Base-by-base conservation (phyloP, 2,329 filamentous ascomycete genomes). In the Talaromyces marneffei region DNA sequence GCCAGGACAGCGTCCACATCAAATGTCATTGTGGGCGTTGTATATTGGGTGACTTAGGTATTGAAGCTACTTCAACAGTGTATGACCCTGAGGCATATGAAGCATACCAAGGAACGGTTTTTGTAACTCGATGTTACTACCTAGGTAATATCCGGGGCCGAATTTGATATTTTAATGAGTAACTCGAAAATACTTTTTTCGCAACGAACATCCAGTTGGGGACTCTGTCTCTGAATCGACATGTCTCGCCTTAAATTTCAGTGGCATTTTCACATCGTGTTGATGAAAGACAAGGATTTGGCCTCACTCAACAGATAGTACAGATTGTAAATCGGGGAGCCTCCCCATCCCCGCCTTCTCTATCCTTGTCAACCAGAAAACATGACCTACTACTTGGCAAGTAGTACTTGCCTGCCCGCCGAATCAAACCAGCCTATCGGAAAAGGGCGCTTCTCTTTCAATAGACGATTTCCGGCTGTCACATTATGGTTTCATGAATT, bases 1-100 rank as follows among this genome's bases (percentile, higher is more conserved):
- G 46, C 33, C 50, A 60, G 29, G 3, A 60, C 40, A 20, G 57
- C 37, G 18, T 60, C 57, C 16, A 60, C 46, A 16, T 60, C 33
- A 18, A 53, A 53, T n/a, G 50, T 35, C 50, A 53, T 53, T n/a
- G 20, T 35, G n/a, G 48, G 8, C 8, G 27, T 53, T 33, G 7
- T 33, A 14, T 12, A 16, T 29, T 53, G n/a, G n/a, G 6, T 33
- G 6, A 18, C 2, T 9, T 33, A 33, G 27, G 48, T 16, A 12
- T 53, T 16, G 48, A 33, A 31, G n/a, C 8, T 35, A 33, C 16
- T 33, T 53, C 16, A 16, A 7, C 9, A 14, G 31, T 35, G 14
- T n/a, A 18, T n/a, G 8, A 3, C 14, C 14, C 20, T 53, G 18
- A 20, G 35, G 10, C 29, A 53, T 44, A 23, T 20, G 48, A 12